Evolutionary conservation across 140 eudicot species (phyloP), one percentile per base, ranked within the genome.

Genomic region (Erigeron philadelphicus): DNA sequence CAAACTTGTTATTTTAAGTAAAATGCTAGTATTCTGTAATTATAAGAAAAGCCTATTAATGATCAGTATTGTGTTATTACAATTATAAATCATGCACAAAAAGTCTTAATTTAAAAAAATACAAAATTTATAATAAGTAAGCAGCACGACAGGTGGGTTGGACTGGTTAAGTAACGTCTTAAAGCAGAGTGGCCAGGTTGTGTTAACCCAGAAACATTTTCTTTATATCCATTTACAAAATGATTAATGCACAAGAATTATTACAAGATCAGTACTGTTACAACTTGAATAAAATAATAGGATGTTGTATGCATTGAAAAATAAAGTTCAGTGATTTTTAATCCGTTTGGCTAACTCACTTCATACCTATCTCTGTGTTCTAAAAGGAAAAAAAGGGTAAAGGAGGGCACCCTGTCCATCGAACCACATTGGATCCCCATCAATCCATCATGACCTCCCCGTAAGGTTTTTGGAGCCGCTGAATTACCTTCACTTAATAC

Each of bases 1-100:
- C 6, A 53, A 21, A 52, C 25, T 18, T 43, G 38, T 12, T 55
- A 69, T 18, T 66, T 40, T 13, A 74, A 16, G 40, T 13, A 52
- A 77, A 43, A 67, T 60, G 67, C 71, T 67, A 42, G 41, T n/a
- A 31, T 66, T 25, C 45, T 31, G 42, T 16, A 47, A 66, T 46
- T 61, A 68, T 43, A 44, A 44, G 19, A 60, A 73, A 66, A 12
- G 42, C 6, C 45, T 41, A 44, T 4, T 18, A 42, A 53, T 8
- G 25, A 17, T 16, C 21, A 56, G 53, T n/a, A 65, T 42, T 21
- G 46, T 61, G 11, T 21, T 21, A 21, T 21, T 1, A 21, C 1
- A 21, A 21, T 21, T 43, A 35, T 40, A 49, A 49, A 71, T 25
- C 47, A 58, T 35, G 2, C 35, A 68, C 64, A 53, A 16, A 54